Evolutionary conservation across 208 protist species (phyloP).

Genomic region (Trypanosomatidae sp.): DNA sequence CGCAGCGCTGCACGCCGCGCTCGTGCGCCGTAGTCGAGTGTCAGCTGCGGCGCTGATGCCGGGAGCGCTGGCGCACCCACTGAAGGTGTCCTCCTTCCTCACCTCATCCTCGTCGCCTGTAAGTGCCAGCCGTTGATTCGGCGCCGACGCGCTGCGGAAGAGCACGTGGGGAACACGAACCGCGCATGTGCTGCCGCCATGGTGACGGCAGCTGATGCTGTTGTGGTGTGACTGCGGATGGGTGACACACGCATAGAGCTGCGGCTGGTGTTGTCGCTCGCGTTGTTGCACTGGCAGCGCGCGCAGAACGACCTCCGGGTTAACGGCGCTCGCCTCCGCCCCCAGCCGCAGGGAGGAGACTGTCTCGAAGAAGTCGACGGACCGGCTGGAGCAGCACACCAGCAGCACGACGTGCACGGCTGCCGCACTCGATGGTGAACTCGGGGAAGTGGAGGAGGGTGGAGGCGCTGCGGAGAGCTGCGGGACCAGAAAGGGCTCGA

Average conservation of each 20-base stretch:
- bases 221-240: neutral
- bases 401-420: conserved; percentile 22
- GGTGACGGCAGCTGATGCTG: neutral
- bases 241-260: neutral
- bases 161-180: neutral
- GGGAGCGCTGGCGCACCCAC: neutral
- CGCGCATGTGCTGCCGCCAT: neutral
- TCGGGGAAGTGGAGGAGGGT: conserved; percentile 11
- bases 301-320: conserved; percentile 32
- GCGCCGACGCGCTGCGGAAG: conserved; percentile 27
- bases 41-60: neutral
- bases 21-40: neutral
- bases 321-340: conserved; percentile 58
- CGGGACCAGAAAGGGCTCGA: conserved; percentile 63
- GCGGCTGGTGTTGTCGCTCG: conserved; percentile 7
- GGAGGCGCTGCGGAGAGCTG: conserved; percentile 3
- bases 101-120: neutral
- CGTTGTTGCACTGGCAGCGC: conserved; percentile 31
- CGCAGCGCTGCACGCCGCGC: neutral
- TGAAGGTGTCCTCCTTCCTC: neutral
- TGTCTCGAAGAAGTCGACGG: conserved; percentile 67
- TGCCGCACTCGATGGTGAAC: neutral
- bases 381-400: conserved; percentile 70
- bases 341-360: conserved; percentile 69
- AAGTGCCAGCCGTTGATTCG: conserved; percentile 4